Evolutionary conservation across 306 rosid species (phyloP), one percentile per base, ranked within the genome.

Genomic region (Cercis canadensis): DNA sequence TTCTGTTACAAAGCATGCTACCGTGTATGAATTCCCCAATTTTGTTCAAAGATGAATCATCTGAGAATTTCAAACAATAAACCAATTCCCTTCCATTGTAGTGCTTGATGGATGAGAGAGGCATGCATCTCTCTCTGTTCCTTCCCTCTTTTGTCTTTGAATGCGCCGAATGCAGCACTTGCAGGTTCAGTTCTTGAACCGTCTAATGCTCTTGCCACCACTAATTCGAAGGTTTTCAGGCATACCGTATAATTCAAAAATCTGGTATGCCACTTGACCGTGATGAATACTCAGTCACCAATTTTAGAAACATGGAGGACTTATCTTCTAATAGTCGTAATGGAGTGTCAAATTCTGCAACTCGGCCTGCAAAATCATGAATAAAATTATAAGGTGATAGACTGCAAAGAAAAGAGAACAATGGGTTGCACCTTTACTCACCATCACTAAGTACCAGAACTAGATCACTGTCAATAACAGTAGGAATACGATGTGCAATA

Each of bases 371-470:
- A 80, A 75, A 67, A 71, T 75, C 55, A 58, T 72, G 80, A 33
- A 58, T 11, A 13, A 51, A 57, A 51, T 58, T 51, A 52, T 57
- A 46, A 70, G 76, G 3, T 24, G 29, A 24, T 24, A n/a, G 2
- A 24, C 29, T 24, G 29, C 29, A 24, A 1, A 3, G 29, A 24
- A 24, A 24, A 24, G 29, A 24, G 29, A 24, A 24, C 29, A 72
- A 52, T 9, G 54, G 56, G 32, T 63, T 47, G 33, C 24, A 53
- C 70, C 29, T 13, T 69, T 66, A 73, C 92, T 1, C 75, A 93
- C 98, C 98, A 32, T 93, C 98, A 78, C 93, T 88, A 77, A 93
- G 96, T 8, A 93, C 96, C 72, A 90, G 79, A 44, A 90, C 96
- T 1, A 84, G 77, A 84, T 88, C 97, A 54, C 97, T 90, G 85